phyloP scores from a whole-genome alignment of 495 filamentous ascomycete species.

The Daldinia caldariorum region DNA sequence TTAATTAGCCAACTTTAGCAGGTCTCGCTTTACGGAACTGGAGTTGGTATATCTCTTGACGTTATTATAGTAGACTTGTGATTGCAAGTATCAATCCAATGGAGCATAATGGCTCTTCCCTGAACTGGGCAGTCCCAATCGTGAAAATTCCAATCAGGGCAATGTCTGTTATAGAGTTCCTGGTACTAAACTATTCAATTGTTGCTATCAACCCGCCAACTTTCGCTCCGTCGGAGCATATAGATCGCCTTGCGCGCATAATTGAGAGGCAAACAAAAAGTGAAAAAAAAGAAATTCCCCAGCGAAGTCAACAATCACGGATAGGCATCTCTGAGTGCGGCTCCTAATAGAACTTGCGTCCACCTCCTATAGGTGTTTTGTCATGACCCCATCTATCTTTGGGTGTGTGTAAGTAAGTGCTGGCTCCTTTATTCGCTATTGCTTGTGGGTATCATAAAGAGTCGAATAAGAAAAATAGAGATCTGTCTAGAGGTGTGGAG shows the following conservation, averaged over 20 bases:
- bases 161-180: slow-evolving; percentile 13
- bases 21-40: background rate
- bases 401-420: slow-evolving; percentile 22
- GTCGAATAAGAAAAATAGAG: slow-evolving; percentile 24
- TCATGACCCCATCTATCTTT: slow-evolving; percentile 46
- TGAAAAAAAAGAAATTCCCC: slow-evolving; percentile 8
- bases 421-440: slow-evolving; percentile 34
- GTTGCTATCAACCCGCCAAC: slow-evolving; percentile 21
- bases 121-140: slow-evolving; percentile 1
- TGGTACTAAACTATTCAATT: slow-evolving; percentile 19
- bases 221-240: slow-evolving; percentile 18
- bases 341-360: slow-evolving; percentile 28
- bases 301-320: slow-evolving; percentile 6
- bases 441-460: slow-evolving; percentile 47
- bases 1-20: background rate
- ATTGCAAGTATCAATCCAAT: background rate
- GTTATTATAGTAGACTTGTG: background rate
- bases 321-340: slow-evolving; percentile 27
- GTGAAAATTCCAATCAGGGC: slow-evolving; percentile 15
- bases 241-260: slow-evolving; percentile 20
- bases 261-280: background rate
- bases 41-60: background rate
- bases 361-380: slow-evolving; percentile 25
- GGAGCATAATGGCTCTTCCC: background rate
- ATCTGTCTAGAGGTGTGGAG: slow-evolving; percentile 40